Evolutionary conservation across 768 basidiomycete species (phyloP).

Genomic region (Gyrodon lividus): DNA sequence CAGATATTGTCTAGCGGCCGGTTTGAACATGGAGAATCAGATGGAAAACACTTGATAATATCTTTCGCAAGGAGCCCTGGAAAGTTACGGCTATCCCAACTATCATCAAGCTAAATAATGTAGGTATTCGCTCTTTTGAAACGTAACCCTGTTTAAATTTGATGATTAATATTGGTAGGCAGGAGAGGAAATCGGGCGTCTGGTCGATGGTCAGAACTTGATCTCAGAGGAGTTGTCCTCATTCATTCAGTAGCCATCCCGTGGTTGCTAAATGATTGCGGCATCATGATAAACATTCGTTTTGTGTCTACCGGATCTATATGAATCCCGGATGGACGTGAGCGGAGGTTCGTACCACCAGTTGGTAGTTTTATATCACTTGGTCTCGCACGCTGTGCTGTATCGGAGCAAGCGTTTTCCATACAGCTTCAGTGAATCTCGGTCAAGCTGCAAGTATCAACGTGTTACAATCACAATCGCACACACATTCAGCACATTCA

Average conservation of each 20-base stretch:
- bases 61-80: slow-evolving; percentile 65
- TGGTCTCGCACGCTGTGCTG: too few relatives aligned
- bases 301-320: slow-evolving; percentile 5
- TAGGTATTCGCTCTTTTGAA: slow-evolving; percentile 33
- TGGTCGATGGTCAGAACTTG: slow-evolving; percentile 29
- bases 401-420: background rate
- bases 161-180: slow-evolving; percentile 34
- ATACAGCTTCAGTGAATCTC: background rate
- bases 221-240: slow-evolving; percentile 20
- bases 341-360: too few relatives aligned
- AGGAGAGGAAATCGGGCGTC: slow-evolving; percentile 27
- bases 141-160: slow-evolving; percentile 3
- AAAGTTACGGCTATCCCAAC: slow-evolving; percentile 61
- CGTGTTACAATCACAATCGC: too few relatives aligned
- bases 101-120: slow-evolving; percentile 58
- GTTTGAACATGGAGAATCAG: slow-evolving; percentile 35
- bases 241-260: slow-evolving; percentile 16
- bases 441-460: background rate
- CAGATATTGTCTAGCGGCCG: background rate
- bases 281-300: background rate
- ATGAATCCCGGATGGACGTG: too few relatives aligned
- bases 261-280: too few relatives aligned
- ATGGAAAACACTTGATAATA: slow-evolving; percentile 62
- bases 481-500: too few relatives aligned
- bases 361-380: too few relatives aligned